Percentiles rank a stretch among this genome's conserved stretches.
These are phyloP conservation scores for Rhizopus arrhizus DNA, from an alignment of 371 early-diverging fungal species.

Conservation along the genomic window DNA sequence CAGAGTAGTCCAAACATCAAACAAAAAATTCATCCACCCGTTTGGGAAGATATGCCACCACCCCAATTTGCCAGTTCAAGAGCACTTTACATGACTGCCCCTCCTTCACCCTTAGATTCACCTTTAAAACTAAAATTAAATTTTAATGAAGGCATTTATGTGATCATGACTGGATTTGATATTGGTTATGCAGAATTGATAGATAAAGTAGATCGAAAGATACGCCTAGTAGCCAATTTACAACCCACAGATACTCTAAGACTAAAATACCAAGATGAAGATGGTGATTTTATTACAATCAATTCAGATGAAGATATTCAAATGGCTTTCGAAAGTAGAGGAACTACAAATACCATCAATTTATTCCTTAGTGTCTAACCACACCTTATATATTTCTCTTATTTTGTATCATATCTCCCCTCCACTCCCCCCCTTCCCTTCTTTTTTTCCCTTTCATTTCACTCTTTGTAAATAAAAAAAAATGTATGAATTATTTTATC, in stretches of 20 bases:
- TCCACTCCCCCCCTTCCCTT: not conserved
- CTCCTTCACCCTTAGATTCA: constrained; percentile 12
- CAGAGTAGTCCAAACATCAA: constrained; percentile 71
- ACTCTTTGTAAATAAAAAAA: too few relatives aligned
- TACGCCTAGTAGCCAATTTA: constrained; percentile 71
- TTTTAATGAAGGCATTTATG: constrained; percentile 81
- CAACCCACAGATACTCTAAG: constrained; percentile 53
- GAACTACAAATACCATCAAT: constrained; percentile 32
- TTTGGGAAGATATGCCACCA: constrained; percentile 30
- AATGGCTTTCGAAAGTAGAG: constrained; percentile 82
- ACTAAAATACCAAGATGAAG: constrained; percentile 89
- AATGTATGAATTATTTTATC: too few relatives aligned
- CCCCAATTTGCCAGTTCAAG: constrained; percentile 17
- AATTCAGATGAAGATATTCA: constrained; percentile 87
- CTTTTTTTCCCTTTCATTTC: too few relatives aligned
- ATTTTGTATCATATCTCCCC: not conserved
- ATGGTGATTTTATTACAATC: constrained; percentile 84
- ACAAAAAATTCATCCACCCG: constrained; percentile 10
- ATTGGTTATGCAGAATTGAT: constrained; percentile 74
- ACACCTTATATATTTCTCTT: not conserved
- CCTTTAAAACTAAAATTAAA: constrained; percentile 80
- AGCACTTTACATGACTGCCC: not conserved
- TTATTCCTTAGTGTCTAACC: constrained; percentile 35
- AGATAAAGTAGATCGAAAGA: constrained; percentile 83
- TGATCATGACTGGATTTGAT: constrained; percentile 75